Conservation (phyloP, 2,329 filamentous ascomycete genomes). For the Fusarium sp. region DNA sequence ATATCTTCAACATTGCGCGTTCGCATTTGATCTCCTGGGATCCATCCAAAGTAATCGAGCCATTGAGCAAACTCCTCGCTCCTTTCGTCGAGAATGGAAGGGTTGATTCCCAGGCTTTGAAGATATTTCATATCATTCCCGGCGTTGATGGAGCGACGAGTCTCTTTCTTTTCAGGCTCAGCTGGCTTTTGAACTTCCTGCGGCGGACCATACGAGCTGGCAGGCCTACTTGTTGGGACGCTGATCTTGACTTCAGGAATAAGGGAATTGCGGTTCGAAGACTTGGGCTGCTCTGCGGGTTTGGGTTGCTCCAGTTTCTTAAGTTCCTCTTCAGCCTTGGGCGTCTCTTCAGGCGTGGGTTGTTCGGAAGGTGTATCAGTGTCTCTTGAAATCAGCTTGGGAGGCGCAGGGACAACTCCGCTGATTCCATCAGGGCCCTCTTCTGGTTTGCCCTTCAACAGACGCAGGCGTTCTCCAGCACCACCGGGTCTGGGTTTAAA, state of each 20-base stretch:
- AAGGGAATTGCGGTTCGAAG: constrained; percentile 53
- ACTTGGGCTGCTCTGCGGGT: constrained; percentile 48
- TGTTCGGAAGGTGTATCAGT: constrained; percentile 50
- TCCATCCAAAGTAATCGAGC: constrained; percentile 90
- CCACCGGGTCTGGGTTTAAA: constrained; percentile 93
- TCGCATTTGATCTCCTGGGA: constrained; percentile 79
- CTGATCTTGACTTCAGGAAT: constrained; percentile 72
- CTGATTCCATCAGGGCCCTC: constrained; percentile 91
- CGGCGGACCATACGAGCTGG: constrained; percentile 56
- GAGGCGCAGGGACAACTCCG: constrained; percentile 85
- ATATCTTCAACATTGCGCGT: constrained; percentile 82
- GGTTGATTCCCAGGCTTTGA: constrained; percentile 81
- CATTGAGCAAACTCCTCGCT: constrained; percentile 85
- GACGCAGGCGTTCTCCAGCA: constrained; percentile 82
- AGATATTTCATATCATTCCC: constrained; percentile 86
- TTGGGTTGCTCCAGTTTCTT: constrained; percentile 29
- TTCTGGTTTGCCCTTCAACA: constrained; percentile 67
- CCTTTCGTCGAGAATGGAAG: constrained; percentile 78
- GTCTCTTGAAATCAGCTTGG: constrained; percentile 58
- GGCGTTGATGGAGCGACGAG: constrained; percentile 72
- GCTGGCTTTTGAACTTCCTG: constrained; percentile 54
- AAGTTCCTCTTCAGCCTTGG: constrained; percentile 6
- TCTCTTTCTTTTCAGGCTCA: constrained; percentile 57
- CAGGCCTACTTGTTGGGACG: constrained; percentile 59
- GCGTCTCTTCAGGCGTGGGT: constrained; percentile 24